These are phyloP conservation scores for Leccinum fallax DNA, from an alignment of 1,284 basidiomycete genomes.

Conservation along the genomic window DNA sequence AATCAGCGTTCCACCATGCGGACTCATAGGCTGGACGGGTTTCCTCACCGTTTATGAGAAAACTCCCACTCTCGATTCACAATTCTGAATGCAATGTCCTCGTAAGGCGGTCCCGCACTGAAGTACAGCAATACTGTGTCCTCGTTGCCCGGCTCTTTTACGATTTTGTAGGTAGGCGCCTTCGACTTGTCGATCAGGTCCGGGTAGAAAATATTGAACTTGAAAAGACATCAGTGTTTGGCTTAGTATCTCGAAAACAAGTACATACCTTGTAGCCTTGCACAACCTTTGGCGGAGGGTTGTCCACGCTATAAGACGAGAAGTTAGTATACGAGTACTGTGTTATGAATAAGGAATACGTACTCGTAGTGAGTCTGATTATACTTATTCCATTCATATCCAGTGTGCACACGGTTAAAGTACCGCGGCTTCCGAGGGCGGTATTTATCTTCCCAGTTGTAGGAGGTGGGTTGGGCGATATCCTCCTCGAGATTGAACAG, in stretches of 20 bases:
- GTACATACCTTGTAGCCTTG: slow-evolving; percentile 91
- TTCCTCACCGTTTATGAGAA: slow-evolving; percentile 82
- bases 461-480: slow-evolving; percentile 78
- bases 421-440: slow-evolving; percentile 97
- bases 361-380: slow-evolving; percentile 99
- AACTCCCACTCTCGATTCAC: slow-evolving; percentile 99
- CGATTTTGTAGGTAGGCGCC: slow-evolving; percentile 93
- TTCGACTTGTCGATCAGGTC: slow-evolving; percentile 97
- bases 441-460: slow-evolving; percentile 99
- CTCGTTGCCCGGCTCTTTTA: slow-evolving; percentile 90
- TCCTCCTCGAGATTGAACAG: slow-evolving; percentile 90
- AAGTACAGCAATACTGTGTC: slow-evolving; percentile 95
- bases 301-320: slow-evolving; percentile 73
- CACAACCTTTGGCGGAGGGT: slow-evolving; percentile 96
- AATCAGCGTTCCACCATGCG: slow-evolving; percentile 15
- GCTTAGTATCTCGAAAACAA: slow-evolving; percentile 15
- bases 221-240: slow-evolving; percentile 17
- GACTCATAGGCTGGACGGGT: not conserved
- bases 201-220: slow-evolving; percentile 95
- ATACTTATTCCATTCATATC: slow-evolving; percentile 99
- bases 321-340: slow-evolving; percentile 6
- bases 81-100: slow-evolving; percentile 98
- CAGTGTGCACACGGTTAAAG: slow-evolving; percentile 99
- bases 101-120: slow-evolving; percentile 96
- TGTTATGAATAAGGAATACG: slow-evolving; percentile 35